phyloP scores from a whole-genome alignment of 1,284 basidiomycete species.

The Moesziomyces aphidis region DNA sequence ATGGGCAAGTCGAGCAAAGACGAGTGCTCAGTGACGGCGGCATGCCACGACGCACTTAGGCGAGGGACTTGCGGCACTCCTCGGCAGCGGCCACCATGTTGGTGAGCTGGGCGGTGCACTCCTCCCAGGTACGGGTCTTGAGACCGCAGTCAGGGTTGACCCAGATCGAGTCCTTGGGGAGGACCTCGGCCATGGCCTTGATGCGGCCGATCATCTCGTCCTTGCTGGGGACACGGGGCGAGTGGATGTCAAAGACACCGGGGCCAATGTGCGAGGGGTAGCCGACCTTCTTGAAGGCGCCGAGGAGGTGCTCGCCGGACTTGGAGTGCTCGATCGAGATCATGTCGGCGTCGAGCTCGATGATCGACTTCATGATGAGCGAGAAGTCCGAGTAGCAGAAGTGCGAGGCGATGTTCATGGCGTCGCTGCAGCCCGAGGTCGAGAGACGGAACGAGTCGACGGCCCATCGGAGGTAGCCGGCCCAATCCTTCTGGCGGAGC shows the following conservation, averaged over 20 bases:
- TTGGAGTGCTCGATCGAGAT: conserved; percentile 92
- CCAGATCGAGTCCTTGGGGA: conserved; percentile 71
- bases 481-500: conserved; percentile 65
- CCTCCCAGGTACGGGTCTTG: conserved; percentile 68
- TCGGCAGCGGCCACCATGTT: conserved; percentile 73
- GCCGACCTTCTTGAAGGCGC: conserved; percentile 93
- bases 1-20: conserved; percentile 13
- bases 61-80: conserved; percentile 80
- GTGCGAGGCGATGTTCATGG: conserved; percentile 66
- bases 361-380: conserved; percentile 97
- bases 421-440: conserved; percentile 63
- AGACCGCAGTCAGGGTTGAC: conserved; percentile 87
- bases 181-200: conserved; percentile 75
- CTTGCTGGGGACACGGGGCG: conserved; percentile 87
- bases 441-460: conserved; percentile 67
- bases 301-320: conserved; percentile 79
- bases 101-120: conserved; percentile 75
- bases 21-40: neutral
- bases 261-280: conserved; percentile 99
- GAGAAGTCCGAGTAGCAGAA: conserved; percentile 76
- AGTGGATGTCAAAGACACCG: conserved; percentile 95
- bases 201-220: conserved; percentile 96
- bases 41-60: conserved; percentile 21
- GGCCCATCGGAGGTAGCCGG: conserved; percentile 66
- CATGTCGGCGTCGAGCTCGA: conserved; percentile 97